Percentiles rank a stretch among this genome's conserved stretches.
phyloP scores from a whole-genome alignment of 2,329 filamentous ascomycete genomes.

The Bipolaris victoriae region DNA sequence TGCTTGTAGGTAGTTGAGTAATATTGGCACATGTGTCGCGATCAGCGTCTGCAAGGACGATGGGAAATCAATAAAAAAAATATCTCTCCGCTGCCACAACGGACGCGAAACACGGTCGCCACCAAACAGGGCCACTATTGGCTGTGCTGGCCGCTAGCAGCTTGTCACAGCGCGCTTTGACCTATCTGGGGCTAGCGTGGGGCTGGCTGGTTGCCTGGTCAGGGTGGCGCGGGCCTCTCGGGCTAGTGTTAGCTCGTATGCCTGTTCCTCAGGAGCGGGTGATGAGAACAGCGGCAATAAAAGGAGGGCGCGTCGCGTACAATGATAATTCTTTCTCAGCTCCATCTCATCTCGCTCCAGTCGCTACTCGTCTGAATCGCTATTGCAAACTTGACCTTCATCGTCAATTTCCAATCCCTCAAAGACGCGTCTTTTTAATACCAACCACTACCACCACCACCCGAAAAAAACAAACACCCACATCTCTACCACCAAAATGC shows the following conservation, averaged over 20 bases:
- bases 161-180: neutral
- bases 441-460: slow-evolving; percentile 5
- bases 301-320: slow-evolving; percentile 24
- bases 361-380: slow-evolving; percentile 16
- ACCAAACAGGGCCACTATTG: slow-evolving; percentile 21
- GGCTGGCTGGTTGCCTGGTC: slow-evolving; percentile 30
- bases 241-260: slow-evolving; percentile 24
- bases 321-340: neutral
- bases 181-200: slow-evolving; percentile 9
- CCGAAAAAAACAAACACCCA: slow-evolving; percentile 16
- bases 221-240: slow-evolving; percentile 27
- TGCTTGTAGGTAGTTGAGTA: no score
- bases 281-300: slow-evolving; percentile 21
- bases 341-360: slow-evolving; percentile 13
- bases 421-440: neutral
- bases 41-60: neutral
- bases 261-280: slow-evolving; percentile 18
- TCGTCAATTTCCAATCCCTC: slow-evolving; percentile 22
- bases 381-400: slow-evolving; percentile 19
- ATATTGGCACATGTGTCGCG: slow-evolving; percentile 3
- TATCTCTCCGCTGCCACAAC: slow-evolving; percentile 11
- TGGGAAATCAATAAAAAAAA: slow-evolving; percentile 15
- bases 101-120: slow-evolving; percentile 12
- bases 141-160: slow-evolving; percentile 13
- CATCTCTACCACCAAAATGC: slow-evolving; percentile 34